A percentile compares a stretch with the other conserved stretches of the same genome.
phyloP scores from a whole-genome alignment of 768 basidiomycete genomes.

The Tulasnella sp. region DNA sequence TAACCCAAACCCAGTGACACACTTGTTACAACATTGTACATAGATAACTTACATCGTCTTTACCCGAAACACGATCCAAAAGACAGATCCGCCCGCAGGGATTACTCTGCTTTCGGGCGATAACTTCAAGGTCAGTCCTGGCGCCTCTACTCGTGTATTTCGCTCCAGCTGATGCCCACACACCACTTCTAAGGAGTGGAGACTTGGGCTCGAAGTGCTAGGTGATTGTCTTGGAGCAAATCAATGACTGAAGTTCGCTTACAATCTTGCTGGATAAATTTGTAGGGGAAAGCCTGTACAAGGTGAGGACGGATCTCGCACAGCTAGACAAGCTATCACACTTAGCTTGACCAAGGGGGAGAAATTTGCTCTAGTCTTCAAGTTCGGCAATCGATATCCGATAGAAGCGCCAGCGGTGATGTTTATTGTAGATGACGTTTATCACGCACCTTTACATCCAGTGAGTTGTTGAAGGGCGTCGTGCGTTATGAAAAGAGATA shows the following conservation, averaged over 20 bases:
- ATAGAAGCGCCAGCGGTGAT: conserved; percentile 83
- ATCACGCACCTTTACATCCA: conserved; percentile 67
- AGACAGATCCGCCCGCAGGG: conserved; percentile 29
- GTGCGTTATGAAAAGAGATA: no score
- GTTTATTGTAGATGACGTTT: conserved; percentile 58
- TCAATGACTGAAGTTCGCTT: neutral
- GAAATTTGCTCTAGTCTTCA: conserved; percentile 66
- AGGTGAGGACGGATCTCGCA: conserved; percentile 32
- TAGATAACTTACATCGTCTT: no score
- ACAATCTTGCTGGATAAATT: conserved; percentile 59
- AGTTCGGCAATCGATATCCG: conserved; percentile 73
- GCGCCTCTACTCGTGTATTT: neutral
- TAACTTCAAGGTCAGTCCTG: conserved; percentile 44
- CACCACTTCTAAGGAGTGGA: neutral
- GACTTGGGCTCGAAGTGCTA: neutral
- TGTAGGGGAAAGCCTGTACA: conserved; percentile 71
- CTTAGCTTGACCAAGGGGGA: conserved; percentile 44
- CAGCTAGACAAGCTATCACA: neutral
- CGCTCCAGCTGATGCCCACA: neutral
- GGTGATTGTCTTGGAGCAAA: neutral
- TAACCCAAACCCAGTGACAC: conserved; percentile 50
- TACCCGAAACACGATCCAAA: neutral
- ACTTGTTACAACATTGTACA: conserved; percentile 35
- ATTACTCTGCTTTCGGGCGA: conserved; percentile 65
- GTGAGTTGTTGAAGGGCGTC: conserved; percentile 36